Evolutionary conservation across 768 basidiomycete species (phyloP), one percentile per base, ranked within the genome.

Genomic region (Myochromella boudieri): DNA sequence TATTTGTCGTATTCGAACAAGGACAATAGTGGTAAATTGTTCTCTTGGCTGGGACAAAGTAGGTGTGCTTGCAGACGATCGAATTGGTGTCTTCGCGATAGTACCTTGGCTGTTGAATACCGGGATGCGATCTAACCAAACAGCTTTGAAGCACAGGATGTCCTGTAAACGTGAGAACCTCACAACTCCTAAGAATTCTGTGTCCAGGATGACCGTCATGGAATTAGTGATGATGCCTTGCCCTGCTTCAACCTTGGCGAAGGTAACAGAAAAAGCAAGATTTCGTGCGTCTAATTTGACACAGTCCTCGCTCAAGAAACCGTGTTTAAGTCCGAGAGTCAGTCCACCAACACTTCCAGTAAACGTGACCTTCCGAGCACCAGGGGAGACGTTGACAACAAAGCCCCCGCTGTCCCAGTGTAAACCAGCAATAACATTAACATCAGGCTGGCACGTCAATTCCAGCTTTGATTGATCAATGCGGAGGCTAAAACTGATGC

Each of bases 401-500:
- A 97, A 94, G 0, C 93, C 94, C 32, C 95, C 95, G 55, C 90
- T 95, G 44, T 95, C 87, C 95, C 95, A 98, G 37, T 90, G 79
- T 26, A 97, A 60, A 1, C 85, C 86, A 11, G 90, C 91, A 32
- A 87, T 76, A n/a, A 97, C 95, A 53, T 95, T 92, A 42, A 93
- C 91, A 58, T 94, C 91, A 0, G 92, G 92, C 50, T 85, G 82
- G 55, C 95, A 97, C 1, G 88, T 91, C 21, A 98, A 69, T 48
- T 88, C 84, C 40, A 98, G 75, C 44, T 78, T 84, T 0, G 95
- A 97, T 59, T 85, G 80, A 60, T 97, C 93, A 54, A 98, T 95
- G 22, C 91, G 88, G 26, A 98, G 74, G 56, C 91, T 92, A 67
- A 97, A 81, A 50, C 80, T 87, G 55, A 95, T 81, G 44, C 84